Base-by-base conservation (phyloP, 2,329 filamentous ascomycete genomes). In the Blastomyces parvus region DNA sequence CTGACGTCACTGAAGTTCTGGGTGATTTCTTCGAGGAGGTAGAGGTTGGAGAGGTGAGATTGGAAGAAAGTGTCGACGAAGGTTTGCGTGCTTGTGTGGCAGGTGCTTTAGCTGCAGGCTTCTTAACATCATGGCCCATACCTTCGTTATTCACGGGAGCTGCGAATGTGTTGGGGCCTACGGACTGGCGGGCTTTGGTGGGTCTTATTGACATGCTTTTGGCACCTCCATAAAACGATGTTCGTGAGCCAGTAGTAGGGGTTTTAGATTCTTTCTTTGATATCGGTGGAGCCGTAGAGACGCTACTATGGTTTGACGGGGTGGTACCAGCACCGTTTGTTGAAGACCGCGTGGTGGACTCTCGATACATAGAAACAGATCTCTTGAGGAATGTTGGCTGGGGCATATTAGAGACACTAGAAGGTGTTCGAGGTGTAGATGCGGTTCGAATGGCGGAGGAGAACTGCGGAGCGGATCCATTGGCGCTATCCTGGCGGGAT, bases 401-500 rank as follows among this genome's bases (percentile, higher is more conserved):
- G 42, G 69, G 66, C 25, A 73, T 66, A 27, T 68, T 65, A 19
- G 68, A 66, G 17, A 68, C 64, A 46, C 67, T 63, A 5, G 73
- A 71, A 11, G 53, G 53, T 19, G 70, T 68, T 44, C 73, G 71
- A 56, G 74, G 70, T 9, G 70, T 69, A 11, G 74, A 74, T 22
- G 74, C 70, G n/a, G 74, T 68, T 40, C 74, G 72, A 52, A 72
- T 66, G 27, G 70, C 69, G 30, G 73, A 72, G 22, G 71, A 67
- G 27, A 70, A 70, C 63, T 70, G 74, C 62, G 68, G 66, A 61
- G 69, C 64, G 2, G 84, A 85, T 1, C 82, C 81, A 8, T 81
- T 84, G 27, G 84, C 80, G 68, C 81, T 84, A 4, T 77, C 76
- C 46, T 80, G 80, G 38, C 80, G 79, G 27, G 82, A 82, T 0